Base-by-base conservation (phyloP, 2,329 filamentous ascomycete genomes). In the Fusarium sp. region DNA sequence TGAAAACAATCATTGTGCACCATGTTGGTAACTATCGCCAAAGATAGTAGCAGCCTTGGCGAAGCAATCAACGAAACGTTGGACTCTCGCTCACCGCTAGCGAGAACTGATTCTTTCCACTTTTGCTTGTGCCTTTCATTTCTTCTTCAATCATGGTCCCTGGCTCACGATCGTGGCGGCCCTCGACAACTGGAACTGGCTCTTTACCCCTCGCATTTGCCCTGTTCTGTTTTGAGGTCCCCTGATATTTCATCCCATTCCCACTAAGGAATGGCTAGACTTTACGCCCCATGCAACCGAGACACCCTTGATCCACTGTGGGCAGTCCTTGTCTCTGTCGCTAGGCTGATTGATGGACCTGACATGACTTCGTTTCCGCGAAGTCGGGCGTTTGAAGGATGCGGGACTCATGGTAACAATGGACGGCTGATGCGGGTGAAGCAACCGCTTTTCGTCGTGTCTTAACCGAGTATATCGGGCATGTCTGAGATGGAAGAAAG, bases 361-460 rank as follows among this genome's bases (percentile, higher is more conserved):
- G 28, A 59, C 42, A 44, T 62, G 45, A 34, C 43, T 64, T 65
- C 58, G 54, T 62, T 70, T 68, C 61, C 52, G 58, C 66, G 42
- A 30, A 31, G 42, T 52, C 43, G 39, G 53, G 67, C 58, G 53
- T 44, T 62, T 62, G 65, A 66, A 68, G 39, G 26, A 54, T 57
- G 62, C 66, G 56, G 61, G 59, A 65, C 39, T 23, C 66, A 21
- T 12, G 18, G 46, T 48, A 56, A 30, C 30, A 37, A 56, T 37
- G 30, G 43, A 37, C 48, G 61, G 67, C 63, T 48, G 45, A 56
- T 34, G 39, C 48, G 23, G 31, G 48, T 50, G 19, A 50, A 50
- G 46, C 31, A 16, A 25, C 67, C 58, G 42, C 46, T 41, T 28
- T 49, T 28, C 42, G 46, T 46, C 18, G 46, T 45, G 30, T 49